Percentiles rank a stretch among this genome's conserved stretches.
phyloP scores from a whole-genome alignment of 805 yeast species.

The Ogataea corticis region DNA sequence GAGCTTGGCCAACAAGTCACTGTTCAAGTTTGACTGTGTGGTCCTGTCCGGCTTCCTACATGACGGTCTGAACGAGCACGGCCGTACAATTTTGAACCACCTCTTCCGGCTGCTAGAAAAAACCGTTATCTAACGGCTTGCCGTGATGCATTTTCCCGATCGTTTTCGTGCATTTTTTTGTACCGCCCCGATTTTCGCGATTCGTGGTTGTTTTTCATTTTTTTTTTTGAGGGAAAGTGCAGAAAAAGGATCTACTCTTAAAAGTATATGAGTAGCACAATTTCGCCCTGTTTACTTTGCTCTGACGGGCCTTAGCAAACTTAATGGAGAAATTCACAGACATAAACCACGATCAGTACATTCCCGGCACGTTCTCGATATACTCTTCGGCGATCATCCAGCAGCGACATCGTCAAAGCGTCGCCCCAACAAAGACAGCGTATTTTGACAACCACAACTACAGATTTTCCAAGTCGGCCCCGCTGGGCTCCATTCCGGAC shows the following conservation, averaged over 20 bases:
- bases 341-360: conserved; percentile 39
- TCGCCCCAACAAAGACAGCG: conserved; percentile 2
- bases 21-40: conserved; percentile 37
- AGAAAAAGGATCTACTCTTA: not conserved
- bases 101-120: conserved; percentile 40
- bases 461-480: conserved; percentile 12
- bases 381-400: conserved; percentile 41
- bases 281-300: no score
- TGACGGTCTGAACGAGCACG: conserved; percentile 46
- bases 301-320: no score
- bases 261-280: no score
- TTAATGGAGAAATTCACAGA: conserved; percentile 38
- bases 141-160: no score
- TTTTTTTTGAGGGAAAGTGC: no score
- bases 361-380: conserved; percentile 59
- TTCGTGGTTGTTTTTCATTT: not conserved
- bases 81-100: conserved; percentile 40
- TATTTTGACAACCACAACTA: conserved; percentile 15
- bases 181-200: not conserved
- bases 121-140: not conserved
- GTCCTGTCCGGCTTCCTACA: conserved; percentile 53
- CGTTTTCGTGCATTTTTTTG: no score
- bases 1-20: conserved; percentile 21
- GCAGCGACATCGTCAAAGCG: conserved; percentile 18
- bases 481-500: conserved; percentile 24